These are phyloP conservation scores for Thielaviopsis euricoi DNA, from an alignment of 2,329 filamentous ascomycete genomes.

Conservation along the genomic window DNA sequence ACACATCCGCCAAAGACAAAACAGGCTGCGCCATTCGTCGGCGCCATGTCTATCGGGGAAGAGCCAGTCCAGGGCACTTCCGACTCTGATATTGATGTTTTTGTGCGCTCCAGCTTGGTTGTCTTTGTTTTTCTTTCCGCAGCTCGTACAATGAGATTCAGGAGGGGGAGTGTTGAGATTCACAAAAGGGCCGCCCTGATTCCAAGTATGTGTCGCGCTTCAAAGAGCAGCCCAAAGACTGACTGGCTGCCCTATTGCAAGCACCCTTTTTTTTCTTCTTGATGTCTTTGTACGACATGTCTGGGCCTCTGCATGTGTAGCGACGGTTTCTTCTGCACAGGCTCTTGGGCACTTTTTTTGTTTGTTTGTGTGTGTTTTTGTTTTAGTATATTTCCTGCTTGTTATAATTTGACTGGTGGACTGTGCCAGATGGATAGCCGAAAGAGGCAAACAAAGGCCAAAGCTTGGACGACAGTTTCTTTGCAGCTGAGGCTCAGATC, in stretches of 20 bases:
- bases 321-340: background rate
- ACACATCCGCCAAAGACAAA: background rate
- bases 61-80: background rate
- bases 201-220: background rate
- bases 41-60: background rate
- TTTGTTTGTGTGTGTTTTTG: too few species aligned
- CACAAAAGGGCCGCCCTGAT: background rate
- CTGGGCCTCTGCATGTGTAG: background rate
- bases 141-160: background rate
- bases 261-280: background rate
- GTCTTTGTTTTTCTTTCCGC: background rate
- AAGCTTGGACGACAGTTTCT: background rate
- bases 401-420: too few species aligned
- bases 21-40: background rate
- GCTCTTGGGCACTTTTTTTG: background rate
- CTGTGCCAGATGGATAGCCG: too few species aligned
- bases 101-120: background rate
- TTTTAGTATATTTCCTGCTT: too few species aligned
- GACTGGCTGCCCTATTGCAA: background rate
- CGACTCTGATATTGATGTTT: background rate
- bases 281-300: background rate
- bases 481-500: background rate
- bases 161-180: background rate
- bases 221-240: background rate
- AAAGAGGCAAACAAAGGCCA: too few species aligned